Evolutionary conservation across 2,329 filamentous ascomycete species (phyloP).

Genomic region (Coniella lustricola): DNA sequence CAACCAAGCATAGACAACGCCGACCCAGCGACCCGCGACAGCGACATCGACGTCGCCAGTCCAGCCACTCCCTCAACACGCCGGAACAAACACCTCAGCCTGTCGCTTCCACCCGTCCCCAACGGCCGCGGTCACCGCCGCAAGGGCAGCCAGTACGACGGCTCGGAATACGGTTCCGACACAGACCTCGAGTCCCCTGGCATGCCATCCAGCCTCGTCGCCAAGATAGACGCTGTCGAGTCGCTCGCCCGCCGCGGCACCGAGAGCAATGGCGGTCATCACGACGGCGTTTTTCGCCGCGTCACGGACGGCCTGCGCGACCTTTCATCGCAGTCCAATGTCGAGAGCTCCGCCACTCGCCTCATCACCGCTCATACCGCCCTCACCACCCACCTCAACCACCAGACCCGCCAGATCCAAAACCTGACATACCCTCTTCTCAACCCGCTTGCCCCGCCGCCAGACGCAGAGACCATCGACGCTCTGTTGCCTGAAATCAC

Average conservation of each 20-base stretch:
- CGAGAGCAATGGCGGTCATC: constrained; percentile 57
- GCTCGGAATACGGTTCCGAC: constrained; percentile 67
- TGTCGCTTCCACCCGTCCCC: constrained; percentile 36
- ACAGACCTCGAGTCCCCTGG: constrained; percentile 63
- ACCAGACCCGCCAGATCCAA: constrained; percentile 70
- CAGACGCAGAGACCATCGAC: constrained; percentile 59
- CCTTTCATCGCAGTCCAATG: constrained; percentile 63
- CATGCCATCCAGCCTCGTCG: constrained; percentile 58
- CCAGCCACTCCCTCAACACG: constrained; percentile 15
- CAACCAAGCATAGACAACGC: constrained; percentile 11
- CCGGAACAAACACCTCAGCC: constrained; percentile 30
- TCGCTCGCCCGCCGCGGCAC: constrained; percentile 59
- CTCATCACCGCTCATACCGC: constrained; percentile 70
- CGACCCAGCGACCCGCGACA: constrained; percentile 31
- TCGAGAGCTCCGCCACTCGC: constrained; percentile 65
- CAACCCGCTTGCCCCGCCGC: constrained; percentile 58
- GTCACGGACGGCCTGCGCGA: constrained; percentile 64
- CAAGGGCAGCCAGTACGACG: constrained; percentile 57
- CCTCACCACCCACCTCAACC: constrained; percentile 64
- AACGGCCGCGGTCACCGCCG: constrained; percentile 42
- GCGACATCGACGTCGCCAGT: constrained; percentile 35
- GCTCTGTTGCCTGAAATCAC: constrained; percentile 62
- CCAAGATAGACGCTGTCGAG: constrained; percentile 66
- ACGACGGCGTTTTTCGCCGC: constrained; percentile 60
- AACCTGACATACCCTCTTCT: constrained; percentile 64